Percentiles rank a stretch among this genome's conserved stretches.
Conservation (phyloP, 331 rosid genomes). For the Pyracantha coccinea region DNA sequence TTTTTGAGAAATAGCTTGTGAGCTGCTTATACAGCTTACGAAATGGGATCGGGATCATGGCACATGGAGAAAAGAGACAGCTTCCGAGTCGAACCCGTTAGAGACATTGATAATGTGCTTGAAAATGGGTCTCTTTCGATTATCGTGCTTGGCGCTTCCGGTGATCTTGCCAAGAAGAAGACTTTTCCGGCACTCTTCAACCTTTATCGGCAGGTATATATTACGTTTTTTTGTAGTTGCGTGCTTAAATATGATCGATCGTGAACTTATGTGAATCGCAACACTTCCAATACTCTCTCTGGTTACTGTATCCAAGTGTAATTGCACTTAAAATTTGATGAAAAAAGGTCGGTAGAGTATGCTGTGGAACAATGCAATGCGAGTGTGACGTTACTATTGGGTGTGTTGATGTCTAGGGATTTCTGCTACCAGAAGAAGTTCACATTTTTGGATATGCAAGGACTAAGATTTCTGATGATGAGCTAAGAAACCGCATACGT, state of each 20-base stretch:
- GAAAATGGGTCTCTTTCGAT: constrained; percentile 74
- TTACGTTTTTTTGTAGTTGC: background rate
- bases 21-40: constrained; percentile 19
- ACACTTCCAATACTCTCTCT: background rate
- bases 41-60: constrained; percentile 68
- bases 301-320: background rate
- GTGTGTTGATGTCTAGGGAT: constrained; percentile 46
- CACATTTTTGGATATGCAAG: constrained; percentile 96
- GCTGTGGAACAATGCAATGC: background rate
- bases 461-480: constrained; percentile 70
- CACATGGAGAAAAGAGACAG: constrained; percentile 36
- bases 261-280: background rate
- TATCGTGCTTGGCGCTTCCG: constrained; percentile 89
- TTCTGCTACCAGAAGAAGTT: constrained; percentile 64
- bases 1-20: constrained; percentile 1
- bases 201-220: constrained; percentile 61
- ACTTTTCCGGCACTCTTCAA: constrained; percentile 83
- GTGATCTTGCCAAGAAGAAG: constrained; percentile 92
- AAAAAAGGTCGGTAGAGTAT: too few relatives aligned
- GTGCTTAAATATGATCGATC: background rate
- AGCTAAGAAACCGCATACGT: constrained; percentile 65
- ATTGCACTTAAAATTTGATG: background rate
- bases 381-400: background rate
- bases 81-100: constrained; percentile 27
- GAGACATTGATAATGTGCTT: constrained; percentile 33